phyloP scores from a whole-genome alignment of 345 rosid genomes.

The Turnera subulata region DNA sequence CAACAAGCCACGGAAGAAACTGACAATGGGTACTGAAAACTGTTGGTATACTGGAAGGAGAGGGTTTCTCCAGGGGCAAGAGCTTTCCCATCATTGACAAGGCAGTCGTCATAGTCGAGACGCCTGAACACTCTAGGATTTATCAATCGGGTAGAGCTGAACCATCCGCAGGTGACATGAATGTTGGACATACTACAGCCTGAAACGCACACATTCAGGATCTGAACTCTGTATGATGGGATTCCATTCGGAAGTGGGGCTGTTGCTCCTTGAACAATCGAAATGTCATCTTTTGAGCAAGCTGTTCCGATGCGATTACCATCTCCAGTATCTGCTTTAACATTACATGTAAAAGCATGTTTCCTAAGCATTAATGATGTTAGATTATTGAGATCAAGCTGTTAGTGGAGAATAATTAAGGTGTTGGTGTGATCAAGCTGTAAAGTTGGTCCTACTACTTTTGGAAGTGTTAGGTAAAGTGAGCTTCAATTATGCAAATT shows the following conservation, averaged over 20 bases:
- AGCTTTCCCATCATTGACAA: conserved; percentile 79
- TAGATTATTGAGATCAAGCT: too few species aligned
- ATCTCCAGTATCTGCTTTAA: too few species aligned
- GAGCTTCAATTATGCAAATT: too few species aligned
- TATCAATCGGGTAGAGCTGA: conserved; percentile 68
- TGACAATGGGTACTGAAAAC: conserved; percentile 62
- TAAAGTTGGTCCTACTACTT: too few species aligned
- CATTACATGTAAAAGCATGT: too few species aligned
- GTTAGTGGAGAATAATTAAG: too few species aligned
- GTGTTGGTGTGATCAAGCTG: too few species aligned
- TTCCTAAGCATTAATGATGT: too few species aligned
- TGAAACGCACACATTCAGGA: conserved; percentile 54
- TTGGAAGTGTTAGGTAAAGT: too few species aligned
- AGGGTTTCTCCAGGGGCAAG: conserved; percentile 49
- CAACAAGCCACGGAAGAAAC: conserved; percentile 63
- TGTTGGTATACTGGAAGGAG: conserved; percentile 73
- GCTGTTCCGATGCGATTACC: too few species aligned
- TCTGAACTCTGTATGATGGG: conserved; percentile 76
- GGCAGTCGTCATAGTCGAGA: conserved; percentile 73
- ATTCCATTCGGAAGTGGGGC: conserved; percentile 68
- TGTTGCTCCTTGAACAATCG: conserved; percentile 62
- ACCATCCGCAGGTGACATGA: conserved; percentile 85
- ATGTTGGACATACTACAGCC: conserved; percentile 68
- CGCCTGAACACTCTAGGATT: conserved; percentile 85
- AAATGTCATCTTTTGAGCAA: conserved; percentile 35